Conservation (phyloP, 1,284 basidiomycete genomes). For the Entoloma clypeatum region DNA sequence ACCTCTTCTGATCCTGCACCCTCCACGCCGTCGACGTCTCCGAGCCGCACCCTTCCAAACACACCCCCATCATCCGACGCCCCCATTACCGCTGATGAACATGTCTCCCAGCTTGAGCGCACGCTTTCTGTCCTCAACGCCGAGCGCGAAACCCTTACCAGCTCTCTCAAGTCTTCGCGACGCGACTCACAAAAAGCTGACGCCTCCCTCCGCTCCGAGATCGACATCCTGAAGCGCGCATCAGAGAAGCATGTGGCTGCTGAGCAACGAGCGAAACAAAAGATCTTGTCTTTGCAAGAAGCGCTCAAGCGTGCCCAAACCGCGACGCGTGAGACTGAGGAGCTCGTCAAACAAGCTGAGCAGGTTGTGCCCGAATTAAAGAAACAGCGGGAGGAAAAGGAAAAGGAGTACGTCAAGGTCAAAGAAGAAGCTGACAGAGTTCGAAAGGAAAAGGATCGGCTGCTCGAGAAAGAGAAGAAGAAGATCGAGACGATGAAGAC, state of each 20-base stretch:
- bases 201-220: conserved; percentile 67
- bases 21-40: conserved; percentile 34
- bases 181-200: conserved; percentile 74
- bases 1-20: conserved; percentile 23
- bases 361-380: conserved; percentile 46
- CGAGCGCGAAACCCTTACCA: conserved; percentile 58
- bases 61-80: conserved; percentile 23
- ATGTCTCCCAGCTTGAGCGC: conserved; percentile 55
- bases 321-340: conserved; percentile 54
- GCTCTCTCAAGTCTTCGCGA: conserved; percentile 62
- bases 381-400: conserved; percentile 39
- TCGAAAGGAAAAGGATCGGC: conserved; percentile 44
- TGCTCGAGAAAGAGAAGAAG: conserved; percentile 53
- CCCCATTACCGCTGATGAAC: conserved; percentile 50
- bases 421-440: conserved; percentile 44
- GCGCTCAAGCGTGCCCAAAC: conserved; percentile 66
- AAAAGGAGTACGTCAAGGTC: conserved; percentile 42
- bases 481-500: conserved; percentile 51
- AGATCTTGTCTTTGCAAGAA: conserved; percentile 73
- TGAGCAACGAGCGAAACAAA: conserved; percentile 68
- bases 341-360: conserved; percentile 48
- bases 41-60: conserved; percentile 28
- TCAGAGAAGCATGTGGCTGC: conserved; percentile 64
- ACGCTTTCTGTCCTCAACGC: conserved; percentile 50
- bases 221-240: conserved; percentile 68